phyloP scores from a whole-genome alignment of 2,329 filamentous ascomycete genomes.

The Aspergillus spinulosporus region DNA sequence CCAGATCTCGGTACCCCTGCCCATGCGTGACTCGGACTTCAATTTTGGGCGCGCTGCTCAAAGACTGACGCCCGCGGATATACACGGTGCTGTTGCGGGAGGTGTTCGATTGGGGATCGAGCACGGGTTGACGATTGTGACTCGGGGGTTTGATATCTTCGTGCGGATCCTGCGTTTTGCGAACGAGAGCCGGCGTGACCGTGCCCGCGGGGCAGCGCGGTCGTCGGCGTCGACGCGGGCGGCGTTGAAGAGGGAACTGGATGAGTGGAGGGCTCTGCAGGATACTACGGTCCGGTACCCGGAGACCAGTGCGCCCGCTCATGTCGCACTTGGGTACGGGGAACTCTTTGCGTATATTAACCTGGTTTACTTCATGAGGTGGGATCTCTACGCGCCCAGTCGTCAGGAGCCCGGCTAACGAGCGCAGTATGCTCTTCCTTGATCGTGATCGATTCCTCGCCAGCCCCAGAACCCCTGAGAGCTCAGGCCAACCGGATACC shows the following conservation, averaged over 20 bases:
- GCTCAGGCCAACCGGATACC: constrained; percentile 20
- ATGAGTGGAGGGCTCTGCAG: constrained; percentile 38
- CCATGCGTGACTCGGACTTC: constrained; percentile 38
- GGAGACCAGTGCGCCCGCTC: constrained; percentile 35
- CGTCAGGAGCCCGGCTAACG: no score
- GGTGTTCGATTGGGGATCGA: constrained; percentile 32
- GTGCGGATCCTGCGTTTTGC: constrained; percentile 39
- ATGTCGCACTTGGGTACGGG: constrained; percentile 38
- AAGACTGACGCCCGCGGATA: constrained; percentile 33
- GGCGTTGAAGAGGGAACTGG: constrained; percentile 33
- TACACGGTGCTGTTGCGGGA: constrained; percentile 26
- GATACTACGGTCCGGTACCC: constrained; percentile 37
- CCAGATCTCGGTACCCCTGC: constrained; percentile 39
- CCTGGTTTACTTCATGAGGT: constrained; percentile 39
- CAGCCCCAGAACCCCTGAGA: constrained; percentile 28
- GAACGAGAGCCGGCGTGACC: constrained; percentile 36
- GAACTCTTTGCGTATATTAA: constrained; percentile 43
- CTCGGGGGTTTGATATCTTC: constrained; percentile 40
- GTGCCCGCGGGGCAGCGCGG: constrained; percentile 18
- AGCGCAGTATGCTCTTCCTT: constrained; percentile 31
- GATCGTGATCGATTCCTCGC: constrained; percentile 38
- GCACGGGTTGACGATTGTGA: constrained; percentile 37
- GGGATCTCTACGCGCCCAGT: no score
- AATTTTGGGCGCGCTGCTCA: constrained; percentile 31
- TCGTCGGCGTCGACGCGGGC: constrained; percentile 31